A percentile compares a stretch with the other conserved stretches of the same genome.
phyloP scores from a whole-genome alignment of 164 flowering plant genomes.

The Magnolia kwangsiensis region DNA sequence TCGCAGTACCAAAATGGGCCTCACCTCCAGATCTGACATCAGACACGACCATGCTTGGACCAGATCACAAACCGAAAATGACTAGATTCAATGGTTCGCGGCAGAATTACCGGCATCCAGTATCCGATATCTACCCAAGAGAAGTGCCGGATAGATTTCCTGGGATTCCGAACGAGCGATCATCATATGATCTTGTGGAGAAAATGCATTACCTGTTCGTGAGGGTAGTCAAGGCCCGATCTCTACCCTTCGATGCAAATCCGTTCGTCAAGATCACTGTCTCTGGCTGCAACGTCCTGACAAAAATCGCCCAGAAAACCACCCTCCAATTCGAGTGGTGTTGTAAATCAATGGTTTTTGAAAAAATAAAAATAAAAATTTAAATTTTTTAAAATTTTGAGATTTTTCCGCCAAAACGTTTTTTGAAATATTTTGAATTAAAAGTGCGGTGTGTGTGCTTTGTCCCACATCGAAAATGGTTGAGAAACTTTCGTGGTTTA shows the following conservation, averaged over 20 bases:
- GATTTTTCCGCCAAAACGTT: too few relatives aligned
- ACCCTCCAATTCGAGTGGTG: slow-evolving; percentile 63
- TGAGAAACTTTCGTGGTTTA: too few relatives aligned
- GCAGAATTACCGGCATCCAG: slow-evolving; percentile 33
- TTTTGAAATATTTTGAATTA: too few relatives aligned
- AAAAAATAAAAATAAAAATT: too few relatives aligned
- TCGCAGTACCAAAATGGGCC: slow-evolving; percentile 1
- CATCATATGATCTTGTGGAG: slow-evolving; percentile 79
- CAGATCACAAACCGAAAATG: slow-evolving; percentile 22
- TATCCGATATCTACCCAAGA: slow-evolving; percentile 24
- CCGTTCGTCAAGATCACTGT: slow-evolving; percentile 59
- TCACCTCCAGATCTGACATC: slow-evolving; percentile 15
- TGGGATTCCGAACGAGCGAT: slow-evolving; percentile 31
- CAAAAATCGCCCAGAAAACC: slow-evolving; percentile 53
- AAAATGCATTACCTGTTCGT: slow-evolving; percentile 89
- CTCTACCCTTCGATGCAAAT: slow-evolving; percentile 43
- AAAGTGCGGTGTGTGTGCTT: too few relatives aligned
- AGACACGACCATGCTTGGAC: slow-evolving; percentile 11
- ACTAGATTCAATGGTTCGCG: slow-evolving; percentile 26
- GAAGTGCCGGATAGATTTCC: slow-evolving; percentile 29
- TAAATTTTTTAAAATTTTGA: too few relatives aligned
- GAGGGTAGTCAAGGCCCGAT: slow-evolving; percentile 68
- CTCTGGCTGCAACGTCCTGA: slow-evolving; percentile 31
- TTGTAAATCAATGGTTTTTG: too few relatives aligned
- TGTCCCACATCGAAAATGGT: too few relatives aligned